A percentile compares a stretch with the other conserved stretches of the same genome.
Evolutionary conservation across 2,329 filamentous ascomycete species (phyloP).

Genomic region (Akanthomyces lecanii): DNA sequence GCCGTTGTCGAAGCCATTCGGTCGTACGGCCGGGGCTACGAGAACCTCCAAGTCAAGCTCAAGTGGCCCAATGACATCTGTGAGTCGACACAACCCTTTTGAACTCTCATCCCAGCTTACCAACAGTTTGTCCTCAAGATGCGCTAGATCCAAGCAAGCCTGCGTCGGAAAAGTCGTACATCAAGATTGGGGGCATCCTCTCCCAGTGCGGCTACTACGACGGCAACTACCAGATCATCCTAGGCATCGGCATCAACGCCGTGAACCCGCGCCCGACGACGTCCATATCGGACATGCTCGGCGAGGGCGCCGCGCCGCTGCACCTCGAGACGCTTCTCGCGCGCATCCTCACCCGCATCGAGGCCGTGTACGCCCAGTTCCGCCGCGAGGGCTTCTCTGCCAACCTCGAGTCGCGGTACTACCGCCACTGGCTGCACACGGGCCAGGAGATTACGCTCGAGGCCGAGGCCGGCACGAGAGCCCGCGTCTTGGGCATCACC

Average conservation of each 20-base stretch:
- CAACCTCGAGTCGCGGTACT: slow-evolving; percentile 72
- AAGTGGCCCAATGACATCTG: slow-evolving; percentile 99
- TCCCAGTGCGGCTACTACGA: slow-evolving; percentile 80
- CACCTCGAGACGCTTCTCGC: slow-evolving; percentile 78
- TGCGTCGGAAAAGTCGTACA: slow-evolving; percentile 51
- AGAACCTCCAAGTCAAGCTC: slow-evolving; percentile 71
- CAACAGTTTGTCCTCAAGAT: slow-evolving; percentile 37
- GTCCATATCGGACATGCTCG: slow-evolving; percentile 71
- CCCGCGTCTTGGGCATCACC: slow-evolving; percentile 81
- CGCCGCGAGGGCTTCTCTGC: slow-evolving; percentile 68
- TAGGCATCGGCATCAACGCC: slow-evolving; percentile 84
- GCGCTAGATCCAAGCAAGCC: slow-evolving; percentile 59
- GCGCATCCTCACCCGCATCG: slow-evolving; percentile 71
- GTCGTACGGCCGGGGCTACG: slow-evolving; percentile 72
- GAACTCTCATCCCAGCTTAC: slow-evolving; percentile 28
- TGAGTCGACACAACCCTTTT: slow-evolving; percentile 32
- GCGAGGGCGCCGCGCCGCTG: slow-evolving; percentile 50
- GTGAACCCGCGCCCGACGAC: slow-evolving; percentile 82
- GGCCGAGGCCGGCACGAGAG: slow-evolving; percentile 68
- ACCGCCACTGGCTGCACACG: slow-evolving; percentile 80
- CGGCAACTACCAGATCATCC: slow-evolving; percentile 75
- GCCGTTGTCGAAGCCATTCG: slow-evolving; percentile 82
- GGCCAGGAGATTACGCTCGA: slow-evolving; percentile 71
- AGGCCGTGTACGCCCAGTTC: slow-evolving; percentile 73
- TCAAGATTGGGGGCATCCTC: slow-evolving; percentile 91